phyloP scores from a whole-genome alignment of 2,329 filamentous ascomycete genomes.

The Aspergillaceae sp. region DNA sequence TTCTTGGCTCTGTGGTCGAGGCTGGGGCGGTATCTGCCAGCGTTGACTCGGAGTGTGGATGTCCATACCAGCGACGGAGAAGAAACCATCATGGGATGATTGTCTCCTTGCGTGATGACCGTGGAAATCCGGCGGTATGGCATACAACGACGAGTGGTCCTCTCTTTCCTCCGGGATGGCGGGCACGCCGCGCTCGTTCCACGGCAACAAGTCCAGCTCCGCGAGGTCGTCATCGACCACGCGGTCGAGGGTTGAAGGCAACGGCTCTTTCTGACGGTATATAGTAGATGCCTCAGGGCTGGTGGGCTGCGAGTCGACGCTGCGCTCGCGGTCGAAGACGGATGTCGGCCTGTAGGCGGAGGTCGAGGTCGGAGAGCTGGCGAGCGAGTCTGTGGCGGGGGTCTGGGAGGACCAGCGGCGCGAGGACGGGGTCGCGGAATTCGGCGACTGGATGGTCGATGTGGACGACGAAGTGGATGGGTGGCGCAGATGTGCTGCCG shows the following conservation, averaged over 20 bases:
- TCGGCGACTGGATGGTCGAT: constrained; percentile 56
- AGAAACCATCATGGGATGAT: constrained; percentile 84
- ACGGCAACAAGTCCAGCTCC: constrained; percentile 7
- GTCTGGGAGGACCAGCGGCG: constrained; percentile 30
- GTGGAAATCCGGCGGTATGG: neutral
- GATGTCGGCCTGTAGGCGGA: constrained; percentile 54
- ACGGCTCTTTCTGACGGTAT: neutral
- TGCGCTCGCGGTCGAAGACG: constrained; percentile 67
- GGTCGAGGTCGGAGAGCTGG: constrained; percentile 72
- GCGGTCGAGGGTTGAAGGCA: neutral
- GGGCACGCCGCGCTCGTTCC: constrained; percentile 13
- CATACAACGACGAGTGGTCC: constrained; percentile 8
- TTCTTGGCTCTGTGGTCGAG: too few relatives aligned
- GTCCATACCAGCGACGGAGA: constrained; percentile 80
- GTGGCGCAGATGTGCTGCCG: constrained; percentile 28
- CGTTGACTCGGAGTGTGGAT: constrained; percentile 72
- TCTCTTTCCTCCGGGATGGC: constrained; percentile 35
- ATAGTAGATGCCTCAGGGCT: constrained; percentile 48
- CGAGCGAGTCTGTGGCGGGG: constrained; percentile 53
- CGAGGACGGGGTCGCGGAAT: constrained; percentile 43
- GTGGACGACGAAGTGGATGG: constrained; percentile 40
- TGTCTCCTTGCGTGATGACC: neutral
- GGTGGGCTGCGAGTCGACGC: constrained; percentile 61
- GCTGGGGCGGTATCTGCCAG: too few relatives aligned
- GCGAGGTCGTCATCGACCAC: constrained; percentile 10